Conservation (phyloP, 164 flowering plant species). For the Stephania cephalantha region DNA sequence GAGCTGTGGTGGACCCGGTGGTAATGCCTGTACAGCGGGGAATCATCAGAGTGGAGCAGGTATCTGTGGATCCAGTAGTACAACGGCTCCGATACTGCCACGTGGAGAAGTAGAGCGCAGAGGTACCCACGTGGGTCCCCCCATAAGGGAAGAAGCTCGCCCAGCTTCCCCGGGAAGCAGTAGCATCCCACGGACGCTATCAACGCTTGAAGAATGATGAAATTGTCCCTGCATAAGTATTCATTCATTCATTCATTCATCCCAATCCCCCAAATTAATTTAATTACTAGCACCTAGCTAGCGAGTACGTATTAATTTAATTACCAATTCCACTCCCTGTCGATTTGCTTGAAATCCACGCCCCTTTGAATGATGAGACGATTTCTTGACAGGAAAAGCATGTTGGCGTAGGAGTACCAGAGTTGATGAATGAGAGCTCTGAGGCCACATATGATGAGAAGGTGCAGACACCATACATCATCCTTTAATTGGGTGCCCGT, state of each 20-base stretch:
- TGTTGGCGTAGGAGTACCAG: conserved; percentile 42
- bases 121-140: conserved; percentile 45
- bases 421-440: conserved; percentile 43
- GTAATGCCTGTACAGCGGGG: conserved; percentile 38
- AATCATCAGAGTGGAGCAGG: conserved; percentile 31
- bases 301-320: too few species aligned
- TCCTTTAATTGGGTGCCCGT: conserved; percentile 10
- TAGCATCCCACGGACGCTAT: conserved; percentile 38
- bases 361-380: conserved; percentile 47
- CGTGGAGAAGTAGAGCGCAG: conserved; percentile 41
- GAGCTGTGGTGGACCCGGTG: conserved; percentile 81
- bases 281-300: too few species aligned
- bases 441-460: conserved; percentile 46
- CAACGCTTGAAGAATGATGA: conserved; percentile 63
- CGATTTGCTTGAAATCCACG: conserved; percentile 67
- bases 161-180: conserved; percentile 28
- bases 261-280: too few species aligned
- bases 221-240: conserved; percentile 61
- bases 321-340: conserved; percentile 84
- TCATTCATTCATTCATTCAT: too few species aligned
- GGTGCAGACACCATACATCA: conserved; percentile 46
- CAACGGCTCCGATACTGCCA: conserved; percentile 62
- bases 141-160: conserved; percentile 43
- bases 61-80: conserved; percentile 59
- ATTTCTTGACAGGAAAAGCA: conserved; percentile 51